Conservation (phyloP, 768 basidiomycete genomes). For the Naganishia vaughanmartiniae region DNA sequence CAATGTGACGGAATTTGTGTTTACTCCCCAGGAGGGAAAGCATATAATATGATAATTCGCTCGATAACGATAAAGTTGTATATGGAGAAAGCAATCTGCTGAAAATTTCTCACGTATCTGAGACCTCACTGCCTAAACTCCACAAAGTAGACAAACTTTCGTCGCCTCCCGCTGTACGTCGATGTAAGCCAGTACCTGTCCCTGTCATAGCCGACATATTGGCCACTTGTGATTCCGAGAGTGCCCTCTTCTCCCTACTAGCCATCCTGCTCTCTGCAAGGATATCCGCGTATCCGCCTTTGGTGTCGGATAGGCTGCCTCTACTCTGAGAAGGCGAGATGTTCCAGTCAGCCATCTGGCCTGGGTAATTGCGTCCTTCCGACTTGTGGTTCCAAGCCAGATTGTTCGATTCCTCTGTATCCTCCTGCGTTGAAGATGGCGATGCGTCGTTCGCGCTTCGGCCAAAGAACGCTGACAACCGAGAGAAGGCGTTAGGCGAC, state of each 20-base stretch:
- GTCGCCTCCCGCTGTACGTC: constrained; percentile 3
- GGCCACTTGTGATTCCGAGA: neutral
- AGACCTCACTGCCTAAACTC: constrained; percentile 19
- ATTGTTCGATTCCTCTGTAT: neutral
- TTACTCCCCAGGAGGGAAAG: neutral
- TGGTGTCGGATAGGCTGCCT: neutral
- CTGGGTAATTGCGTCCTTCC: neutral
- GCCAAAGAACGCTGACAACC: constrained; percentile 10
- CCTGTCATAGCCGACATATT: neutral
- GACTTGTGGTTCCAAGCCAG: neutral
- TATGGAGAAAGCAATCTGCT: too few relatives aligned
- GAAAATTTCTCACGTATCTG: neutral
- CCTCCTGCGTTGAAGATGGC: neutral
- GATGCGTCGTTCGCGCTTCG: neutral
- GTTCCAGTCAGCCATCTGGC: neutral
- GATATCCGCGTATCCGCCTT: neutral
- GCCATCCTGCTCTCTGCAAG: constrained; percentile 2
- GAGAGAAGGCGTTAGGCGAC: constrained; percentile 7
- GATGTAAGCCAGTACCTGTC: neutral
- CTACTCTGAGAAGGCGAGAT: neutral
- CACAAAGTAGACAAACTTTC: constrained; percentile 17
- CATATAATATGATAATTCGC: neutral
- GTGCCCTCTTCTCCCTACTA: neutral
- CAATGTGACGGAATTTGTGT: neutral
- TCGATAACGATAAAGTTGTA: neutral